Percentiles rank a stretch among this genome's conserved stretches.
Evolutionary conservation across 1,139 yeast genomes (phyloP).

Genomic region (Kodamaea sp.): DNA sequence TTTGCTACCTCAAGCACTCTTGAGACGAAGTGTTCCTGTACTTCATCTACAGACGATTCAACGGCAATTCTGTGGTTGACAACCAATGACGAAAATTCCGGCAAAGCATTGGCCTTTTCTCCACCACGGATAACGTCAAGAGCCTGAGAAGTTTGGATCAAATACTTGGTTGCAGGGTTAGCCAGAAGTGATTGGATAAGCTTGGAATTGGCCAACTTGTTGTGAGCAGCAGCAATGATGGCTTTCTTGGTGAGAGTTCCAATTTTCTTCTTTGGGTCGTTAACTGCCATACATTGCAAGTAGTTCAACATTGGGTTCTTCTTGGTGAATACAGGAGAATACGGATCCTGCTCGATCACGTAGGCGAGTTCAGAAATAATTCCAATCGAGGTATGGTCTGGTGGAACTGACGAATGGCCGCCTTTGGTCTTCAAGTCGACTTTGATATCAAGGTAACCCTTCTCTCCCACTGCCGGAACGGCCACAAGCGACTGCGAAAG

Average conservation of each 20-base stretch:
- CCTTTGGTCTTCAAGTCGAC: slow-evolving; percentile 59
- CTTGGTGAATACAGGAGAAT: slow-evolving; percentile 40
- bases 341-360: slow-evolving; percentile 52
- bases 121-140: slow-evolving; percentile 37
- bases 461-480: slow-evolving; percentile 59
- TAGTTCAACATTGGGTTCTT: slow-evolving; percentile 51
- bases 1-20: slow-evolving; percentile 31
- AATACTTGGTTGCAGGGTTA: slow-evolving; percentile 20
- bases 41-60: slow-evolving; percentile 26
- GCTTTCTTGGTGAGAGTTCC: slow-evolving; percentile 18
- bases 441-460: slow-evolving; percentile 58
- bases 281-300: slow-evolving; percentile 51
- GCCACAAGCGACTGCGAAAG: slow-evolving; percentile 38
- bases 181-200: slow-evolving; percentile 19
- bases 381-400: slow-evolving; percentile 76
- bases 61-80: slow-evolving; percentile 37
- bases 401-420: slow-evolving; percentile 76
- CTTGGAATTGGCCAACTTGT: slow-evolving; percentile 26
- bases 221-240: slow-evolving; percentile 28
- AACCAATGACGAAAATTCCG: slow-evolving; percentile 34
- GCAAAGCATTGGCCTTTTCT: slow-evolving; percentile 39
- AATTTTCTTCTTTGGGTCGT: slow-evolving; percentile 20
- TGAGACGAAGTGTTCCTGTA: slow-evolving; percentile 21
- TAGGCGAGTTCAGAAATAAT: slow-evolving; percentile 55
- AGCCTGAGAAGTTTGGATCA: slow-evolving; percentile 37